A percentile compares a stretch with the other conserved stretches of the same genome.
Evolutionary conservation across 2,329 filamentous ascomycete genomes (phyloP).

Genomic region (Aspergillus nomiae): DNA sequence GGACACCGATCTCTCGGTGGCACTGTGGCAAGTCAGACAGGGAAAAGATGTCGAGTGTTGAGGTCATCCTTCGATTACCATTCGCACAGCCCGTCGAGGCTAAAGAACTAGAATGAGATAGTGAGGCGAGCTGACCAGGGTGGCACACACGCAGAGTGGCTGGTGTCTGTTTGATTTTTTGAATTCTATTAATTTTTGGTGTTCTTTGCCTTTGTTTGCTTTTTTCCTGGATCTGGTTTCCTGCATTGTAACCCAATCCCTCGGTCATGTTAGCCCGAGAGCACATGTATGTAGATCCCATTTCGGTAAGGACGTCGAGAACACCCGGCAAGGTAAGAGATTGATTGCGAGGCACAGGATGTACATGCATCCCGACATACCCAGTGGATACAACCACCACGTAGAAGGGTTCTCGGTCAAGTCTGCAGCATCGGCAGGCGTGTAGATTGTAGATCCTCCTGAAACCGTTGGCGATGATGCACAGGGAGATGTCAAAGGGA

Average conservation of each 20-base stretch:
- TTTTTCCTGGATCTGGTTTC: neutral
- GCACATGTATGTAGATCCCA: neutral
- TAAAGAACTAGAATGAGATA: neutral
- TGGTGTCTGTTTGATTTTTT: neutral
- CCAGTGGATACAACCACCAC: neutral
- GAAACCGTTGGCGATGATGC: slow-evolving; percentile 14
- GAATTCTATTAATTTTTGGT: neutral
- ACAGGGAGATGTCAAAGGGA: neutral
- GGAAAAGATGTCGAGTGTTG: neutral
- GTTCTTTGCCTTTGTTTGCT: neutral
- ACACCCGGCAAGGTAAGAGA: too few relatives aligned
- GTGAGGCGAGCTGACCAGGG: neutral
- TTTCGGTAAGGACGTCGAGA: neutral
- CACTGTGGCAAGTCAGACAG: slow-evolving; percentile 16
- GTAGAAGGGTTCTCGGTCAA: neutral
- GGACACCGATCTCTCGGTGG: neutral
- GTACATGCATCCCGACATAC: neutral
- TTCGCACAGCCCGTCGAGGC: neutral
- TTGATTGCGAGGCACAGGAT: neutral
- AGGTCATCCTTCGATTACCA: neutral
- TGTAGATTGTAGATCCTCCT: neutral
- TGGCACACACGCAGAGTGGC: neutral
- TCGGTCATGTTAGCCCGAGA: neutral
- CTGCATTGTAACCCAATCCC: neutral
- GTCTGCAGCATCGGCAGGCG: slow-evolving; percentile 6